phyloP scores from a whole-genome alignment of 495 filamentous ascomycete species.

The Oidiodendron maius region DNA sequence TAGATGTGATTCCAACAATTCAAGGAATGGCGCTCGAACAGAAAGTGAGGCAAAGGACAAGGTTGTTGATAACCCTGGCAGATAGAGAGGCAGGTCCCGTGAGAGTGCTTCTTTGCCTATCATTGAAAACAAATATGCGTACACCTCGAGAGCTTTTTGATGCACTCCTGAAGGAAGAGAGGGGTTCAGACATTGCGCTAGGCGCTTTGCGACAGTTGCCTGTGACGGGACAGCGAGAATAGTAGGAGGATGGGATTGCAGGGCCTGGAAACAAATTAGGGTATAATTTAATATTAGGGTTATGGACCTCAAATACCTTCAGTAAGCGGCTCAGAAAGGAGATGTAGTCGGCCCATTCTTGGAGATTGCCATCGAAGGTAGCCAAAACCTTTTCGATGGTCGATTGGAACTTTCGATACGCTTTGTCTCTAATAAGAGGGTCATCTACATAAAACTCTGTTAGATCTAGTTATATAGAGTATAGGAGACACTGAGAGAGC shows the following conservation, averaged over 20 bases:
- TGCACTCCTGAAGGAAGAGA: slow-evolving; percentile 94
- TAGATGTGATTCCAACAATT: slow-evolving; percentile 75
- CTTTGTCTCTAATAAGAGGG: slow-evolving; percentile 74
- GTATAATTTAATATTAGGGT: slow-evolving; percentile 4
- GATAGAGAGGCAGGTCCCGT: slow-evolving; percentile 75
- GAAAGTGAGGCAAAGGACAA: slow-evolving; percentile 91
- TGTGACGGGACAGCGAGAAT: slow-evolving; percentile 77
- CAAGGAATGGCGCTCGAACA: slow-evolving; percentile 76
- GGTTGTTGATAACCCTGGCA: slow-evolving; percentile 82
- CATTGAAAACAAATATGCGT: slow-evolving; percentile 75
- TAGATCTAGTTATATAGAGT: neutral
- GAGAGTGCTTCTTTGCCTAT: slow-evolving; percentile 72
- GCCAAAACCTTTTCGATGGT: slow-evolving; percentile 82
- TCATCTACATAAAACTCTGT: slow-evolving; percentile 41
- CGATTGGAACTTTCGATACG: slow-evolving; percentile 84
- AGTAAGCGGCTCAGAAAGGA: slow-evolving; percentile 87
- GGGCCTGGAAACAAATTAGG: slow-evolving; percentile 49
- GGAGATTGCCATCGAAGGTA: slow-evolving; percentile 84
- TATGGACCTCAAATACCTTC: slow-evolving; percentile 52
- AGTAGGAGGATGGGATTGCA: slow-evolving; percentile 72
- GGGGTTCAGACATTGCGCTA: slow-evolving; percentile 93
- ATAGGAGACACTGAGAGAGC: neutral
- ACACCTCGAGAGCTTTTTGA: slow-evolving; percentile 94
- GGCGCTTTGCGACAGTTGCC: slow-evolving; percentile 74
- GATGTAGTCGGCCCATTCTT: slow-evolving; percentile 99